Percentiles rank a stretch among this genome's conserved stretches.
These are phyloP conservation scores for Ophiostoma triangulosporum DNA, from an alignment of 2,329 filamentous ascomycete genomes.

Conservation along the genomic window DNA sequence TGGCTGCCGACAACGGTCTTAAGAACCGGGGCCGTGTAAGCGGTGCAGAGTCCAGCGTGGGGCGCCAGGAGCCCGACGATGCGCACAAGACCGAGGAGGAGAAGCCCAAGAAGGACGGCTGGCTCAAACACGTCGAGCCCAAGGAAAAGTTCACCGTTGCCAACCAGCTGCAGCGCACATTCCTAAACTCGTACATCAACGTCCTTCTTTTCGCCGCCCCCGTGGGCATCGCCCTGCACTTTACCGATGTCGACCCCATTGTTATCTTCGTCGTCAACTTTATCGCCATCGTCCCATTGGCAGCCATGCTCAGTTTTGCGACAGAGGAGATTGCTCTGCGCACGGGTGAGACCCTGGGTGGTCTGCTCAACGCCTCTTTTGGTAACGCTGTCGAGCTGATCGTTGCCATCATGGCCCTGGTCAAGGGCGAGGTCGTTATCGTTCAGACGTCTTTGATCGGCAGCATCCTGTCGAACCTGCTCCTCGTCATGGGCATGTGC, in stretches of 20 bases:
- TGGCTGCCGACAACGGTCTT: slow-evolving; percentile 8
- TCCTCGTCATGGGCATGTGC: slow-evolving; percentile 81
- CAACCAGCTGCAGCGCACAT: slow-evolving; percentile 58
- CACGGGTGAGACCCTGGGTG: slow-evolving; percentile 75
- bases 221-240: slow-evolving; percentile 59
- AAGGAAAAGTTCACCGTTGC: slow-evolving; percentile 43
- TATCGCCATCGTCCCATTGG: slow-evolving; percentile 78
- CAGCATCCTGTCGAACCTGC: slow-evolving; percentile 79
- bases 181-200: slow-evolving; percentile 81
- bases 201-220: slow-evolving; percentile 66
- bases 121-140: slow-evolving; percentile 34
- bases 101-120: slow-evolving; percentile 23
- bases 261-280: slow-evolving; percentile 82
- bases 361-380: slow-evolving; percentile 80
- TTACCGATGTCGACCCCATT: slow-evolving; percentile 38
- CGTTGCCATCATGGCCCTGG: slow-evolving; percentile 71
- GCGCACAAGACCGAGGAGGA: slow-evolving; percentile 23
- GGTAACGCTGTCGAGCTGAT: slow-evolving; percentile 85
- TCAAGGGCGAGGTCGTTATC: slow-evolving; percentile 62
- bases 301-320: slow-evolving; percentile 67
- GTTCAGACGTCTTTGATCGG: slow-evolving; percentile 89
- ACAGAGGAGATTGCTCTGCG: slow-evolving; percentile 80
- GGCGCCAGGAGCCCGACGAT: slow-evolving; percentile 9
- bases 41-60: slow-evolving; percentile 4
- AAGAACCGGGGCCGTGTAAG: slow-evolving; percentile 18